Percentiles rank a stretch among this genome's conserved stretches.
These are phyloP conservation scores for Logfia minima DNA, from an alignment of 129 eudicot genomes.

Conservation along the genomic window DNA sequence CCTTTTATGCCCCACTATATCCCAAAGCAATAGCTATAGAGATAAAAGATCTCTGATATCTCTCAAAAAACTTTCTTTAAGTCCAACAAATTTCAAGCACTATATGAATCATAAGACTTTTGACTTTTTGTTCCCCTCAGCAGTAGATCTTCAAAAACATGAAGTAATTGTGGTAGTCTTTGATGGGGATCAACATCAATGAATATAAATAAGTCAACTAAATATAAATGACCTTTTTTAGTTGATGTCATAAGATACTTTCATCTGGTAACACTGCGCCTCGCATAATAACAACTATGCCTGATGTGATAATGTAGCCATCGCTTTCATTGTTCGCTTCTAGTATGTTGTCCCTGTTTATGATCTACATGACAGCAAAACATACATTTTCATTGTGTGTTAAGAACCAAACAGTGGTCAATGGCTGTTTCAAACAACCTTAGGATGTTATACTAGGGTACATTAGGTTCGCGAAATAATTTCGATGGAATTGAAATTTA, in stretches of 20 bases:
- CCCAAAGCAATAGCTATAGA: constrained; percentile 5
- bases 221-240: constrained; percentile 7
- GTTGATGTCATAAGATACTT: constrained; percentile 48
- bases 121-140: background rate
- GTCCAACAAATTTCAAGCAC: constrained; percentile 10
- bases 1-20: constrained; percentile 14
- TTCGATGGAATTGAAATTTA: no score
- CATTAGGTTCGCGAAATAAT: no score
- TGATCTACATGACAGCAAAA: constrained; percentile 55
- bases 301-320: constrained; percentile 64
- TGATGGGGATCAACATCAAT: background rate
- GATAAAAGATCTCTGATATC: constrained; percentile 13
- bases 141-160: constrained; percentile 13
- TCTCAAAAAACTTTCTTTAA: constrained; percentile 5
- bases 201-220: background rate
- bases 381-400: background rate
- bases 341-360: constrained; percentile 69
- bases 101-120: constrained; percentile 12
- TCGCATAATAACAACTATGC: constrained; percentile 65
- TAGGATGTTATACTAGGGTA: background rate
- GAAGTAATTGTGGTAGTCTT: constrained; percentile 9
- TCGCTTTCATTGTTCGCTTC: constrained; percentile 67
- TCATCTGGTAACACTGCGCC: constrained; percentile 74
- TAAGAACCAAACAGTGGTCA: constrained; percentile 7
- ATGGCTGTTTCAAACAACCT: background rate